Base-by-base conservation (phyloP, 352 stramenopile species). In the Phytophthora crassamura region DNA sequence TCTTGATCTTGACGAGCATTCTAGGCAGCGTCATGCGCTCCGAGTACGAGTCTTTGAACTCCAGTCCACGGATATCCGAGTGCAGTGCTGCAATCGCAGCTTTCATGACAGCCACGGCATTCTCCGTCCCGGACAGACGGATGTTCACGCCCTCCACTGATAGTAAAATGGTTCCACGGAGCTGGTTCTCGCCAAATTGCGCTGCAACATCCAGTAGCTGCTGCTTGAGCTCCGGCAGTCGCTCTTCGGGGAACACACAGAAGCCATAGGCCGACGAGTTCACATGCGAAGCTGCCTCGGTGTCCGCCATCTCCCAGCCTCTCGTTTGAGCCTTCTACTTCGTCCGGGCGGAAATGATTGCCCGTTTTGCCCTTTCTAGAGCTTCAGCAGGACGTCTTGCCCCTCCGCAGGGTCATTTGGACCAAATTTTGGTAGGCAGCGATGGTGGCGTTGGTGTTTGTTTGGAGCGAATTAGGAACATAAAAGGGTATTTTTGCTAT, bases 261-360 rank as follows among this genome's bases (percentile, higher is more conserved):
- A 91, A 89, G 1, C 80, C 82, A 67, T 91, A 91, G 7, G 80
- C 80, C n/a, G 83, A 91, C 43, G 79, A 88, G 66, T 91, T 89
- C 41, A 86, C 75, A 47, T 82, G 75, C 35, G 8, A 7, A 11
- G 20, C 28, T 54, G 28, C 38, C 8, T 18, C 25, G 18, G 36
- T 40, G 43, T 49, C 22, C 30, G 49, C 40, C 48, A 69, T 70
- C 58, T 59, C n/a, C 34, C 11, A 58, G 45, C 43, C 64, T 16
- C 50, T 56, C 49, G 40, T 57, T 60, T 67, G n/a, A n/a, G n/a
- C n/a, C n/a, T n/a, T n/a, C n/a, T n/a, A n/a, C n/a, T n/a, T n/a
- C n/a, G n/a, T n/a, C n/a, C n/a, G n/a, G n/a, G n/a, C n/a, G n/a
- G n/a, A n/a, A n/a, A n/a, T n/a, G n/a, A n/a, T n/a, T n/a, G n/a